Evolutionary conservation across 768 basidiomycete genomes (phyloP).

Genomic region (Cystobasidium tubakii): DNA sequence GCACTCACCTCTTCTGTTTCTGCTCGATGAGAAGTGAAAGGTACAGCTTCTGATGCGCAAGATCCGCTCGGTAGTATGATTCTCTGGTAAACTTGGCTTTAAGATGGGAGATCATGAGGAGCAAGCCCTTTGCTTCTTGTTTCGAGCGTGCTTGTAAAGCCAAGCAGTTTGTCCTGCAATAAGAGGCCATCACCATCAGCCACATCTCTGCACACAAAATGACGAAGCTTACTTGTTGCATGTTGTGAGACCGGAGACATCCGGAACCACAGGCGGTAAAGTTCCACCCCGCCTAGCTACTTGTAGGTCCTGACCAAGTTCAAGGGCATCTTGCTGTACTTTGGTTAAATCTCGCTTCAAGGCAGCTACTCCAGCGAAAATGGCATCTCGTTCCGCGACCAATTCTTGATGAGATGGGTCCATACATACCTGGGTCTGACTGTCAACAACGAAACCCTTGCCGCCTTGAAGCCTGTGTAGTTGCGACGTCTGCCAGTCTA

Average conservation of each 20-base stretch:
- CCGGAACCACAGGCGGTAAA: not conserved
- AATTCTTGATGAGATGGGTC: slow-evolving; percentile 59
- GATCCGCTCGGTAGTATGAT: slow-evolving; percentile 65
- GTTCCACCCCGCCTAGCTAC: slow-evolving; percentile 41
- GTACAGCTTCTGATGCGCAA: slow-evolving; percentile 83
- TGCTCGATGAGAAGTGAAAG: slow-evolving; percentile 57
- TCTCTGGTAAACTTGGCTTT: slow-evolving; percentile 88
- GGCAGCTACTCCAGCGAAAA: slow-evolving; percentile 58
- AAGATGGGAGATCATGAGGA: slow-evolving; percentile 83
- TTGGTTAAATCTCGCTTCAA: slow-evolving; percentile 70
- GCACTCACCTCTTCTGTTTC: slow-evolving; percentile 41
- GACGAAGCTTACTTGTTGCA: slow-evolving; percentile 6
- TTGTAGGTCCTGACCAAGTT: slow-evolving; percentile 68
- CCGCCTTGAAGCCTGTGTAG: slow-evolving; percentile 44
- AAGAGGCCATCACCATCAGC: slow-evolving; percentile 41
- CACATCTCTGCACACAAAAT: not conserved
- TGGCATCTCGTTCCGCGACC: slow-evolving; percentile 63
- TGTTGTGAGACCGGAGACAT: not conserved
- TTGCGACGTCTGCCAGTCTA: slow-evolving; percentile 65
- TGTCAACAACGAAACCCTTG: slow-evolving; percentile 58
- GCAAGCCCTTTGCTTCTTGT: slow-evolving; percentile 79
- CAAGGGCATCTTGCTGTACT: slow-evolving; percentile 69
- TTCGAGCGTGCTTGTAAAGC: slow-evolving; percentile 64
- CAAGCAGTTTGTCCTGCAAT: not conserved
- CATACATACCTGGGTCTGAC: slow-evolving; percentile 3